phyloP scores from a whole-genome alignment of 2,329 filamentous ascomycete species.

The Plectosphaerella sp. region DNA sequence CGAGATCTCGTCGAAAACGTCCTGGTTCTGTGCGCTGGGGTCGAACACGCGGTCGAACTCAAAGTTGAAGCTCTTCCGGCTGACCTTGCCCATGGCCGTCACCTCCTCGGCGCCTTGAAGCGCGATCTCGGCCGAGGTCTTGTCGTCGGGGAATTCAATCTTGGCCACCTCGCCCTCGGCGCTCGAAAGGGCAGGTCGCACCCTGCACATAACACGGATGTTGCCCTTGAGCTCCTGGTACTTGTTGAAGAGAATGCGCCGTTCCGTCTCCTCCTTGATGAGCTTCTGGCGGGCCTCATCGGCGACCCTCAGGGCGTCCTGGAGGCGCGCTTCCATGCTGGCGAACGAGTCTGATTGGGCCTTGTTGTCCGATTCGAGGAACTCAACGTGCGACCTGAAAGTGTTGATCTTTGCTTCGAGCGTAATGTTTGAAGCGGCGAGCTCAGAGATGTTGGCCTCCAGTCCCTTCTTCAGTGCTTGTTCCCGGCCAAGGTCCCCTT shows the following conservation, averaged over 20 bases:
- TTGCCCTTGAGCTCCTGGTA: constrained; percentile 98
- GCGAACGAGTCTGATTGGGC: constrained; percentile 84
- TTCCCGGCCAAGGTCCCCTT: constrained; percentile 55
- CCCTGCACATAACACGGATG: constrained; percentile 95
- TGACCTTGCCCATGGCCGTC: constrained; percentile 71
- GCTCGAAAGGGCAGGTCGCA: constrained; percentile 65
- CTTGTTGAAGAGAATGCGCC: constrained; percentile 92
- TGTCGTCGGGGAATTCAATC: constrained; percentile 76
- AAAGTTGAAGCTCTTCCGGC: constrained; percentile 77
- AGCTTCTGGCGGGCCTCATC: constrained; percentile 74
- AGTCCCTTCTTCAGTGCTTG: constrained; percentile 53
- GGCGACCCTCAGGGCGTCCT: constrained; percentile 68
- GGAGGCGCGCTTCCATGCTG: constrained; percentile 73
- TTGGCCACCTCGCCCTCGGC: constrained; percentile 63
- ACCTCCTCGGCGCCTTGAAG: constrained; percentile 80
- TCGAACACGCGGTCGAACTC: constrained; percentile 91
- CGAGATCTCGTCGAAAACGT: constrained; percentile 94
- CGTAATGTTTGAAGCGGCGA: constrained; percentile 56
- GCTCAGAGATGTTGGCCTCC: constrained; percentile 50
- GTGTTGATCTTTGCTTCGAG: constrained; percentile 73
- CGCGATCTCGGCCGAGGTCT: constrained; percentile 82
- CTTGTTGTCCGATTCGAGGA: constrained; percentile 84
- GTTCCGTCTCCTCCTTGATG: constrained; percentile 83
- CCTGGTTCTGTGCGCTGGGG: constrained; percentile 70
- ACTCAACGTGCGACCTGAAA: constrained; percentile 77